Evolutionary conservation across 129 eudicot genomes (phyloP), one percentile per base, ranked within the genome.

Genomic region (Deinandra increscens): DNA sequence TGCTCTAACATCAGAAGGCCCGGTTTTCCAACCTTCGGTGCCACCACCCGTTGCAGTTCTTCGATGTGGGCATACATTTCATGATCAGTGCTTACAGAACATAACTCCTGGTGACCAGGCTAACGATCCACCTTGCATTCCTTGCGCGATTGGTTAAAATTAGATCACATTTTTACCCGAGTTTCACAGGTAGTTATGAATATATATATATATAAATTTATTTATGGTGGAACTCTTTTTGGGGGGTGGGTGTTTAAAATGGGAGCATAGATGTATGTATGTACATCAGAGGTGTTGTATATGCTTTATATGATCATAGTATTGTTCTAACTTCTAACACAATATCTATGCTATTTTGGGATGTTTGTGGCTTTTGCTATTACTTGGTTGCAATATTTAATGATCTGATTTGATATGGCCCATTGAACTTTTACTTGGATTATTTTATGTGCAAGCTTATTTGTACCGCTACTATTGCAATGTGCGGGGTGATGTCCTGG

Each of bases 31-130:
- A 69, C 94, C 95, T 0, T 22, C 83, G 6, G 54, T 46, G n/a
- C 77, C 78, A 22, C 97, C 95, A 39, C 53, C 85, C 9, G 87
- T 81, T 48, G 97, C 91, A 11, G 85, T 90, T 79, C 91, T 90
- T 49, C 85, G 87, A 43, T 90, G 97, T 34, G 89, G 91, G 18
- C 97, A 90, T 81, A 77, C 85, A 45, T 90, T 90, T 82, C 97
- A 90, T 51, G 95, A 86, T 68, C 75, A 79, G 18, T 90, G 97
- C 79, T 72, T 87, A 75, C 74, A 78, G n/a, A 60, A 31, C 6
- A 90, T 90, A 66, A 90, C 91, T 39, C 95, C 97, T 0, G 31
- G 74, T 62, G 95, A 82, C 60, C 91, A 87, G 23, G 37, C 75
- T 4, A 81, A 84, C 71, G 68, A 71, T 48, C 97, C 97, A n/a